A percentile compares a stretch with the other conserved stretches of the same genome.
phyloP scores from a whole-genome alignment of 495 filamentous ascomycete species.

The Xylaria palmicola region DNA sequence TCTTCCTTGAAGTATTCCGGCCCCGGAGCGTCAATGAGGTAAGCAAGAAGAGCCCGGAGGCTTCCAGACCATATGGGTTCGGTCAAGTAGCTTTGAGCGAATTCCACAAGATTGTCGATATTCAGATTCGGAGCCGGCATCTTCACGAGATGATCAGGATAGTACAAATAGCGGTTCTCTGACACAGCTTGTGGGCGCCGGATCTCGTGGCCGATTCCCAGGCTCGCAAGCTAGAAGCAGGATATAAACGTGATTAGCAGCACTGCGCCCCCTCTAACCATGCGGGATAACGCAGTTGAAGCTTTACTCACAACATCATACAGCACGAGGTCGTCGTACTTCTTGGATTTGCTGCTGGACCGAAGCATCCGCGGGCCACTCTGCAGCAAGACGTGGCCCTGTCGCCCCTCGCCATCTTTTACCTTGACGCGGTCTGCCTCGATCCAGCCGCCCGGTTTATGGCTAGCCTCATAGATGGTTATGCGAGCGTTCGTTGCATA shows the following conservation, averaged over 20 bases:
- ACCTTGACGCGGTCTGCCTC: constrained; percentile 64
- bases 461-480: constrained; percentile 73
- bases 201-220: constrained; percentile 63
- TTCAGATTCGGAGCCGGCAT: constrained; percentile 51
- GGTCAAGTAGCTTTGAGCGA: constrained; percentile 36
- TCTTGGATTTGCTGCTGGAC: constrained; percentile 31
- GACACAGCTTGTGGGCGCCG: constrained; percentile 48
- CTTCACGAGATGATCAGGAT: constrained; percentile 80
- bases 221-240: constrained; percentile 56
- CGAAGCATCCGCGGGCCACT: constrained; percentile 80
- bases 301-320: constrained; percentile 41
- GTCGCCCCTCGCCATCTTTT: constrained; percentile 51
- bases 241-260: constrained; percentile 4
- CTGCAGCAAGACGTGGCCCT: constrained; percentile 69
- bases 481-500: constrained; percentile 52
- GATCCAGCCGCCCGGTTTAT: constrained; percentile 81
- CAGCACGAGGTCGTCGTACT: constrained; percentile 42
- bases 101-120: constrained; percentile 18
- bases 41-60: constrained; percentile 39
- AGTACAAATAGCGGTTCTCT: constrained; percentile 81
- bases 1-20: constrained; percentile 42
- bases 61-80: constrained; percentile 66
- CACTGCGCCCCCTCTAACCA: neutral
- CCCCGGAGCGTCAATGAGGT: too few species aligned
- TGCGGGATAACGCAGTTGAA: neutral